Conservation (phyloP, 139 green algal genomes). For the Asterochloris sp. region DNA sequence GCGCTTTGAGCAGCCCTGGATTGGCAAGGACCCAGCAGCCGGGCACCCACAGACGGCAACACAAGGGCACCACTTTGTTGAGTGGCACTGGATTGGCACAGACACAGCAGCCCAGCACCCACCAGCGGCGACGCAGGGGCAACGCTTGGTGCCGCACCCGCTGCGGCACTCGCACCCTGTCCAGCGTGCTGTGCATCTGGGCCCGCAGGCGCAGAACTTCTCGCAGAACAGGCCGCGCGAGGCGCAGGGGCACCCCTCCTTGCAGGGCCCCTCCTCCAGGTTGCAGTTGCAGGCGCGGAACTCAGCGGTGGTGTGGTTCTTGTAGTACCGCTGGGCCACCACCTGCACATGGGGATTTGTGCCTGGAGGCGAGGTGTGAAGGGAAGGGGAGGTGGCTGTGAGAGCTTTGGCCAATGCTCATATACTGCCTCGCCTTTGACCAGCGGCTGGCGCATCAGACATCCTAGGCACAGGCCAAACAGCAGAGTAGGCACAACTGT, state of each 20-base stretch:
- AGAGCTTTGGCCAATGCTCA: no score
- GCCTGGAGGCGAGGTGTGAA: background rate
- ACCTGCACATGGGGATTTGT: background rate
- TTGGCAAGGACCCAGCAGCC: no score
- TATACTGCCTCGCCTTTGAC: no score
- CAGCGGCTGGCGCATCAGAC: no score
- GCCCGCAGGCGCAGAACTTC: slow-evolving; percentile 57
- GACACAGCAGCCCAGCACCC: no score
- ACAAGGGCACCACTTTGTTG: no score
- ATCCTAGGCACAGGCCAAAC: no score
- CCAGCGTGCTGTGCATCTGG: slow-evolving; percentile 52
- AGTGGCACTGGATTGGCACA: no score
- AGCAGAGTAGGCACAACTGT: no score
- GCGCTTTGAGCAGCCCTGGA: no score
- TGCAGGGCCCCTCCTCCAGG: slow-evolving; percentile 24
- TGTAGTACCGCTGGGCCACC: slow-evolving; percentile 8
- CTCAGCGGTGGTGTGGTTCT: slow-evolving; percentile 22
- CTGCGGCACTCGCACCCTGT: slow-evolving; percentile 73
- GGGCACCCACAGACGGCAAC: no score
- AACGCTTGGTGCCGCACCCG: slow-evolving; percentile 49
- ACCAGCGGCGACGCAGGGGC: slow-evolving; percentile 75
- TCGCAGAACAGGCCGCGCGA: slow-evolving; percentile 49
- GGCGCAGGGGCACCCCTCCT: slow-evolving; percentile 40
- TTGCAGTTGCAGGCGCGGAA: slow-evolving; percentile 50
- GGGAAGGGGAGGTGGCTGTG: no score